These are phyloP conservation scores for Diaporthe sp. DNA, from an alignment of 2,329 filamentous ascomycete genomes.

Conservation along the genomic window DNA sequence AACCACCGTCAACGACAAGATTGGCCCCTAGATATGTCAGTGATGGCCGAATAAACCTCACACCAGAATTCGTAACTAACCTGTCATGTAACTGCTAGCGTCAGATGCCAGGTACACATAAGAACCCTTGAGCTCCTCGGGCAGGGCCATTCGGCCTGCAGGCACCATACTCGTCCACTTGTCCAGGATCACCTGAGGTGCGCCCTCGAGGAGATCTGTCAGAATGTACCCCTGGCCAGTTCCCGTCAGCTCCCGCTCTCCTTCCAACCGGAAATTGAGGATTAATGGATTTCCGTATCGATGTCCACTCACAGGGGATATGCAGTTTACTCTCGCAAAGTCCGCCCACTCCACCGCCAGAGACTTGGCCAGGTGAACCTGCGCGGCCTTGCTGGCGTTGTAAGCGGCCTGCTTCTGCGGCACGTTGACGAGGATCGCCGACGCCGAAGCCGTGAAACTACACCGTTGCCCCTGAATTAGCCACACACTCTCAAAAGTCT, in stretches of 20 bases:
- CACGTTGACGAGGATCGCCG: slow-evolving; percentile 57
- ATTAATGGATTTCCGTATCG: neutral
- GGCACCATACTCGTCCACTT: slow-evolving; percentile 51
- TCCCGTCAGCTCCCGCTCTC: neutral
- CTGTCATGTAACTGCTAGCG: slow-evolving; percentile 58
- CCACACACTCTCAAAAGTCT: neutral
- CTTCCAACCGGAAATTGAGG: neutral
- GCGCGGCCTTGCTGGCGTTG: slow-evolving; percentile 59
- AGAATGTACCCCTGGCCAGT: slow-evolving; percentile 49
- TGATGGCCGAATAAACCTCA: neutral
- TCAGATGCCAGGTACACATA: slow-evolving; percentile 57
- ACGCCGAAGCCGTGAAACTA: slow-evolving; percentile 56
- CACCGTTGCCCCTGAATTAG: neutral
- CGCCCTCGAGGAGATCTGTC: slow-evolving; percentile 50
- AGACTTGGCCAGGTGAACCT: slow-evolving; percentile 56
- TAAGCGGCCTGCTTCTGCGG: slow-evolving; percentile 59
- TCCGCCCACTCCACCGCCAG: slow-evolving; percentile 60
- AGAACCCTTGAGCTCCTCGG: slow-evolving; percentile 53
- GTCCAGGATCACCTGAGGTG: slow-evolving; percentile 50
- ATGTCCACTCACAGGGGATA: slow-evolving; percentile 51
- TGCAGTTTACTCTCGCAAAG: slow-evolving; percentile 56
- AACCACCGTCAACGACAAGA: slow-evolving; percentile 16
- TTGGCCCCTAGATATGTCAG: slow-evolving; percentile 1
- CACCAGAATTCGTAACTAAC: slow-evolving; percentile 42
- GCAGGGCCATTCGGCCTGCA: slow-evolving; percentile 48